phyloP scores from a whole-genome alignment of 192 early-diverging fungal genomes.

The Coemansia sp. region DNA sequence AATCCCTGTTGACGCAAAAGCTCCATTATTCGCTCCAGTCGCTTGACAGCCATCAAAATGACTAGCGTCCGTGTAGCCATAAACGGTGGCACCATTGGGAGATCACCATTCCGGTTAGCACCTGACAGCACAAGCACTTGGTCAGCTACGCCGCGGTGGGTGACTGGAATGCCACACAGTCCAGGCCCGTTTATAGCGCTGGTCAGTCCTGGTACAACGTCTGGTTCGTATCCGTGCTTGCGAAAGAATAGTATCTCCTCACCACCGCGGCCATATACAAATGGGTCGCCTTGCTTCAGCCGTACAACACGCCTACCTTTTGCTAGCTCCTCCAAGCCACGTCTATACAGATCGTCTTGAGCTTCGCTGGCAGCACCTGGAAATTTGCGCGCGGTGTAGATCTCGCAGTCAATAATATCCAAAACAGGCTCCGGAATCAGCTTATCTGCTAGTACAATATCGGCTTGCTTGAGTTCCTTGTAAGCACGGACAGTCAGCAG shows the following conservation, averaged over 20 bases:
- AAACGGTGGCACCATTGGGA: slow-evolving; percentile 72
- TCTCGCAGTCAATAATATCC: slow-evolving; percentile 54
- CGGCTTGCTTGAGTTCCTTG: slow-evolving; percentile 62
- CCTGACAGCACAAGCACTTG: slow-evolving; percentile 83
- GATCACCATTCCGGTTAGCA: slow-evolving; percentile 71
- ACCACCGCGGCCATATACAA: slow-evolving; percentile 89
- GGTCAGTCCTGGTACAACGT: slow-evolving; percentile 76
- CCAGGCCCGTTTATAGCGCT: slow-evolving; percentile 75
- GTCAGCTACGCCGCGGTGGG: slow-evolving; percentile 84
- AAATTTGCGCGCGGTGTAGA: slow-evolving; percentile 70
- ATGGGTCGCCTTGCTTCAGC: slow-evolving; percentile 90
- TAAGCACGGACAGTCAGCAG: slow-evolving; percentile 75
- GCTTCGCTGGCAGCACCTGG: slow-evolving; percentile 65
- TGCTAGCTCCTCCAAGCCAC: slow-evolving; percentile 68
- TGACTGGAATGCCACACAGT: slow-evolving; percentile 76
- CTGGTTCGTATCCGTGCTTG: slow-evolving; percentile 65
- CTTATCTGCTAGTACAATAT: slow-evolving; percentile 83
- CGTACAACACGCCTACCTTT: slow-evolving; percentile 72
- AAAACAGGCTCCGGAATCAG: slow-evolving; percentile 65
- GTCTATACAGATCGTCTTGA: slow-evolving; percentile 75
- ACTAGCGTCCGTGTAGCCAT: slow-evolving; percentile 71
- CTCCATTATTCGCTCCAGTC: slow-evolving; percentile 63
- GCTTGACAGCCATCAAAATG: slow-evolving; percentile 80
- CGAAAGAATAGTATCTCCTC: slow-evolving; percentile 82
- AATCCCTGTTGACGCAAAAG: slow-evolving; percentile 62